Evolutionary conservation across 2,329 filamentous ascomycete genomes (phyloP), one percentile per base, ranked within the genome.

Genomic region (Amylocarpus encephaloides): DNA sequence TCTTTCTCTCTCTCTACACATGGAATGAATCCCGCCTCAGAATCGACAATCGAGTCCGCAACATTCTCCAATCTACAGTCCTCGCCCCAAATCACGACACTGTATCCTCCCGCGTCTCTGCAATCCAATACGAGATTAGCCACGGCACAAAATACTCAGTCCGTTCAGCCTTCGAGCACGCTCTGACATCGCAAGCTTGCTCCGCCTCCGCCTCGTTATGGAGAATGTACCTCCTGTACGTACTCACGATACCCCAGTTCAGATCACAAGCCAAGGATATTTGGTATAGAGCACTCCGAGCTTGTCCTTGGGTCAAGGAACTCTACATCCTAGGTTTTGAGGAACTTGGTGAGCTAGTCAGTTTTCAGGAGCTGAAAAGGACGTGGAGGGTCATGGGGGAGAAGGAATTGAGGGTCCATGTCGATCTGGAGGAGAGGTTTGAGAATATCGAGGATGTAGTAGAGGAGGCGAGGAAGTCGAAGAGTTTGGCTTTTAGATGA

Each of bases 21-120:
- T 86, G 83, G 73, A 83, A 87, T 54, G 84, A 92, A 63, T 74
- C 80, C 1, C 79, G 83, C 6, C 79, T 88, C 39, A 78, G 83
- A 19, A 76, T 93, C 48, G 79, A 89, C 54, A 87, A 94, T 59
- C 85, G 88, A 15, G 79, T 94, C 16, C 81, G 86, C n/a, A 73
- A 77, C 5, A 68, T 87, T 7, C 70, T 91, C 10, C 68, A 75
- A 16, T 65, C 70, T 22, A 65, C 60, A 6, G 59, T 70, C 2
- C 59, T 71, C 6, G 61, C 62, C 6, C 56, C 61, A 35, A 60
- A 54, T 15, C 57, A 61, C 18, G 64, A 68, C 18, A 68, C 64
- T 2, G 57, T 82, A n/a, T 69, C 73, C 0, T 69, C 71, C 0
- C 78, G 77, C 62, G 64, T 77, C 2, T 80, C 82, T 58, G 71